These are phyloP conservation scores for Tephrocybe sp. DNA, from an alignment of 768 basidiomycete species.

Conservation along the genomic window DNA sequence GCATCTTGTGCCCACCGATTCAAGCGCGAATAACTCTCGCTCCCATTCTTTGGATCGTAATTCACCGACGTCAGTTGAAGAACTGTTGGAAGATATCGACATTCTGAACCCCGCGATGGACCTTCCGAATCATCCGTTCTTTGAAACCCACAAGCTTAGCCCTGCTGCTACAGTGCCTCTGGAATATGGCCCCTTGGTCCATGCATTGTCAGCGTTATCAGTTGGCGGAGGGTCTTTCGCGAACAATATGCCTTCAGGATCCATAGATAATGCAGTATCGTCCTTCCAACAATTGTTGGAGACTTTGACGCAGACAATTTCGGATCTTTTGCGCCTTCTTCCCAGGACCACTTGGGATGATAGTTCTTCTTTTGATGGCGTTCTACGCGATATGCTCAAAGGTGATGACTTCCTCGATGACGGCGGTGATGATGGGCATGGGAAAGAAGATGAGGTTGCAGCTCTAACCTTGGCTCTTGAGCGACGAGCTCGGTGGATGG, in stretches of 20 bases:
- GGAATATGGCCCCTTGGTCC: conserved; percentile 83
- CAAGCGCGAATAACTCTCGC: conserved; percentile 57
- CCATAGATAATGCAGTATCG: conserved; percentile 88
- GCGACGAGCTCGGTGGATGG: conserved; percentile 92
- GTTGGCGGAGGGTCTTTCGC: conserved; percentile 85
- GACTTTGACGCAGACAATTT: conserved; percentile 88
- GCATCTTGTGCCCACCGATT: conserved; percentile 40
- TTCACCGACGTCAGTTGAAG: conserved; percentile 54
- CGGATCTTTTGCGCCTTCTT: conserved; percentile 79
- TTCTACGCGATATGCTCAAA: conserved; percentile 84
- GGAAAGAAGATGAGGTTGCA: conserved; percentile 82
- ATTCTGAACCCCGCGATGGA: conserved; percentile 62
- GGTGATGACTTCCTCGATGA: conserved; percentile 87
- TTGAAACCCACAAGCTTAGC: conserved; percentile 68
- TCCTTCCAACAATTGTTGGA: conserved; percentile 89
- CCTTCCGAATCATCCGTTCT: conserved; percentile 70
- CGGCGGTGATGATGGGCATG: conserved; percentile 58
- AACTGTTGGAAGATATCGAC: conserved; percentile 70
- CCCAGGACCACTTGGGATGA: conserved; percentile 91
- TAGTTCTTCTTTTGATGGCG: conserved; percentile 85
- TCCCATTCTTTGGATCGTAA: conserved; percentile 58
- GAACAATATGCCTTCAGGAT: conserved; percentile 79
- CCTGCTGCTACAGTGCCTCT: conserved; percentile 79
- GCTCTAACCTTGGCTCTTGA: conserved; percentile 82
- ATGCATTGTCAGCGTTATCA: conserved; percentile 83